phyloP scores from a whole-genome alignment of 2,329 filamentous ascomycete species.

The Dactylellina leptospora region DNA sequence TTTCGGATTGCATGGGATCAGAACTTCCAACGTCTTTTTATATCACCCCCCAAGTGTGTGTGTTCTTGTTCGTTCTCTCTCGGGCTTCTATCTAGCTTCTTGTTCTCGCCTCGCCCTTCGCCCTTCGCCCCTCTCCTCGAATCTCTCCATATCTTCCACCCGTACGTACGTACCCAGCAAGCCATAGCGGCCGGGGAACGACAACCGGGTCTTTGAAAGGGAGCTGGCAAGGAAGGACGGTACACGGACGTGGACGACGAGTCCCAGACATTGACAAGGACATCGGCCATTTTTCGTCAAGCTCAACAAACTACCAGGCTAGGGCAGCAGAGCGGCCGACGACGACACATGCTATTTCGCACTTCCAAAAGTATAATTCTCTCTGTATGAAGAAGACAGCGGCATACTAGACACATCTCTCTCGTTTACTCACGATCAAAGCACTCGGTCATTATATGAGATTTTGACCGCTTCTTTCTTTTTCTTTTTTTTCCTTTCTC shows the following conservation, averaged over 20 bases:
- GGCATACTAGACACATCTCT: slow-evolving; percentile 9
- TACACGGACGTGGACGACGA: slow-evolving; percentile 41
- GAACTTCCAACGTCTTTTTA: slow-evolving; percentile 34
- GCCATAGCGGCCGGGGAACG: slow-evolving; percentile 43
- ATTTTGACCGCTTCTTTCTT: slow-evolving; percentile 17
- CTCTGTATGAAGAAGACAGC: slow-evolving; percentile 2
- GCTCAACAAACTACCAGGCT: slow-evolving; percentile 22
- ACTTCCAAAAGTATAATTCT: slow-evolving; percentile 19
- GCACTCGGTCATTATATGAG: slow-evolving; percentile 23
- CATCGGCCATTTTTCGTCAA: slow-evolving; percentile 48
- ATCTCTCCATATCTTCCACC: slow-evolving; percentile 7
- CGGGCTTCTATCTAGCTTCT: neutral
- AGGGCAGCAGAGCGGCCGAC: slow-evolving; percentile 40
- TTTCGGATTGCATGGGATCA: slow-evolving; percentile 27
- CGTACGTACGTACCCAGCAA: slow-evolving; percentile 18
- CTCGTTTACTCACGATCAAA: slow-evolving; percentile 4
- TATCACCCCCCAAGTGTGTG: neutral
- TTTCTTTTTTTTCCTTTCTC: slow-evolving; percentile 5
- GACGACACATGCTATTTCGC: slow-evolving; percentile 39
- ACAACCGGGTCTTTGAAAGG: slow-evolving; percentile 51
- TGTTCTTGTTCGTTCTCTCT: slow-evolving; percentile 11
- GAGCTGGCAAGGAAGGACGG: slow-evolving; percentile 24
- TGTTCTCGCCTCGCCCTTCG: neutral
- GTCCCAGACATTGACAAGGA: slow-evolving; percentile 50
- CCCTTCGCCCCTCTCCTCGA: neutral